A percentile compares a stretch with the other conserved stretches of the same genome.
These are phyloP conservation scores for Trichaptum fuscoviolaceum DNA, from an alignment of 768 basidiomycete species.

Conservation along the genomic window DNA sequence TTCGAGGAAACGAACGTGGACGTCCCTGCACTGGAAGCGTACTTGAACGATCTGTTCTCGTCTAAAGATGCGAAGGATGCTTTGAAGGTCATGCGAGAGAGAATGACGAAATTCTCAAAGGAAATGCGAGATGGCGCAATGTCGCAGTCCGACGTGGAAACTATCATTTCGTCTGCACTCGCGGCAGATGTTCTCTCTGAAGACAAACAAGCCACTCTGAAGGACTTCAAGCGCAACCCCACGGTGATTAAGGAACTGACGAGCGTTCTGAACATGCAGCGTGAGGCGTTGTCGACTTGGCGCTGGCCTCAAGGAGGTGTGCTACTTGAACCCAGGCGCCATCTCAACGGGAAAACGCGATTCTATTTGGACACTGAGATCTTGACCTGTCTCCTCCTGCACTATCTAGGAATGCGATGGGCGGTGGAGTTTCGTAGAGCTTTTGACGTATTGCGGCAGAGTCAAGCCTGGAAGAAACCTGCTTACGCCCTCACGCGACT, in stretches of 20 bases:
- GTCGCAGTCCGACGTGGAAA: slow-evolving; percentile 21
- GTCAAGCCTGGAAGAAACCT: slow-evolving; percentile 4
- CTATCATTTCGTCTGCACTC: slow-evolving; percentile 32
- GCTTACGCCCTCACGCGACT: background rate
- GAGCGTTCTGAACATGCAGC: slow-evolving; percentile 42
- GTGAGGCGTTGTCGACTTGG: slow-evolving; percentile 37
- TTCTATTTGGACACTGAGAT: slow-evolving; percentile 47
- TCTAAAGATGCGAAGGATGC: slow-evolving; percentile 25
- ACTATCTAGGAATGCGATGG: slow-evolving; percentile 40
- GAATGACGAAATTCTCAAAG: slow-evolving; percentile 24
- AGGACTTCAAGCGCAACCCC: slow-evolving; percentile 35
- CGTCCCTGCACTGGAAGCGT: slow-evolving; percentile 24
- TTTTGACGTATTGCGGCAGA: slow-evolving; percentile 16
- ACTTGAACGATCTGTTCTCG: slow-evolving; percentile 35
- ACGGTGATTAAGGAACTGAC: slow-evolving; percentile 36
- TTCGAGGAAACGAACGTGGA: slow-evolving; percentile 34
- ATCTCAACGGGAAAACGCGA: slow-evolving; percentile 44
- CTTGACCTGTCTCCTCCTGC: slow-evolving; percentile 39
- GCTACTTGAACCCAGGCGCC: slow-evolving; percentile 38
- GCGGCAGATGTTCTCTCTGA: slow-evolving; percentile 34
- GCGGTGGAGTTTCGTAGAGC: slow-evolving; percentile 17
- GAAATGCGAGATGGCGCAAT: slow-evolving; percentile 24
- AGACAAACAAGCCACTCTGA: slow-evolving; percentile 34
- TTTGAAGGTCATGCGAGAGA: slow-evolving; percentile 26
- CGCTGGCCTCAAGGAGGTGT: slow-evolving; percentile 39